Evolutionary conservation across 1,284 basidiomycete genomes (phyloP), one percentile per base, ranked within the genome.

Genomic region (Trichosporon asahii): DNA sequence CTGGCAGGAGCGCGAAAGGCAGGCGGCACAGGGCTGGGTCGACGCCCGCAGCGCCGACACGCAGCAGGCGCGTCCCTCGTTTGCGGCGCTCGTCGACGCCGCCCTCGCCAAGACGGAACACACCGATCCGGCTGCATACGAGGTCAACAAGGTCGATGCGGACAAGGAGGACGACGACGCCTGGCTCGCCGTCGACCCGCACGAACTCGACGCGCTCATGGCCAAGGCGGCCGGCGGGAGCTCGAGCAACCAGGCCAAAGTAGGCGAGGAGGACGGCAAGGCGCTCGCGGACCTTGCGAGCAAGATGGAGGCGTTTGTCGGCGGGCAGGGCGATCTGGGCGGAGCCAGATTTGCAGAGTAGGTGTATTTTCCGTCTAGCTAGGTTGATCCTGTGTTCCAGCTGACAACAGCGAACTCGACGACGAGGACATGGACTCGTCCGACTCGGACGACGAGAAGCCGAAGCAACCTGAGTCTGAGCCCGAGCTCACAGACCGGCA

Each of bases 341-440:
- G 95, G 95, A 1, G 95, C 93, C 0, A 83, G 86, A 72, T 95
- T 98, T 77, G 88, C 90, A 65, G 94, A 95, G 94, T 96, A 83
- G 77, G 91, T 85, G 11, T 66, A 53, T 33, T 14, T 27, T 25
- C 2, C 55, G 14, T 29, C 1, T 14, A 15, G 14, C 55, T 60
- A n/a, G 3, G 15, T 3, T 4, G 3, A 14, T 21, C n/a, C n/a
- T n/a, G 23, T 21, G 29, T 21, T 1, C 14, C 11, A 33, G 55
- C 66, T 65, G 27, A 70, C 61, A 1, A 0, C 68, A 83, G 78
- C 66, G 82, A 83, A 69, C 67, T 83, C 31, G 83, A 80, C 2
- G 87, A 88, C 60, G 86, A 86, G 2, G 82, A 83, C 66, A 76
- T 80, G 73, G 71, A 76, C 33, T 69, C 49, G 23, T n/a, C 75